Evolutionary conservation across 139 green algal species (phyloP), one percentile per base, ranked within the genome.

Genomic region (Chlorella ohadii): DNA sequence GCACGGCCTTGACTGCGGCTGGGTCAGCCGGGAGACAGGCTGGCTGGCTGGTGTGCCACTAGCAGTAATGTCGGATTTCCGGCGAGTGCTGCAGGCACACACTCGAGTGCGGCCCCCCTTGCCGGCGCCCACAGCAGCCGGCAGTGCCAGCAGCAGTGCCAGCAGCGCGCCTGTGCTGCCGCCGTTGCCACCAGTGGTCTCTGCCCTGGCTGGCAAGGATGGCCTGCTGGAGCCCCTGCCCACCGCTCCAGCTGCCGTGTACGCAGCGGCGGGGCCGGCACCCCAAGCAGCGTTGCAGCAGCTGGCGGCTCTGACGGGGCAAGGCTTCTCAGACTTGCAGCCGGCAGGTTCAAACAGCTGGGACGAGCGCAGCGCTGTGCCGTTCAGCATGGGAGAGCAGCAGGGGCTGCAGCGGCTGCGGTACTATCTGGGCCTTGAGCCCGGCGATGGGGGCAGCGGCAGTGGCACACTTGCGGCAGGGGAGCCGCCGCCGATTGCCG

Each of bases 51-150:
- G 89, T 89, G 4, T 74, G 88, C 47, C 51, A 22, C 51, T 59
- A 13, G 51, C 2, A 59, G 87, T 93, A 0, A 95, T 94, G 90
- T 94, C 85, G 9, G 84, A 88, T 34, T 94, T 95, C 74, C 70
- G 84, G 25, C 83, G 86, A 41, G 84, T 57, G 44, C 73, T 88
- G 34, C 84, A 91, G 31, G 38, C 41, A 1, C 36, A 84, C 36
- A 47, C 78, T 39, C 33, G 16, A 13, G 55, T 84, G 64, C 31
- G 73, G 41, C 72, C 34, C 16, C 82, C 80, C 4, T 34, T 87
- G 57, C 61, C 73, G 19, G 31, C 80, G 2, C 85, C 72, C 3
- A 12, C 19, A 0, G 38, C 71, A 51, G 31, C 38, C 5, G 25
- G 36, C 22, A 51, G 41, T 23, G 44, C 33, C 66, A 34, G 23